These are phyloP conservation scores for Chimonanthus praecox DNA, from an alignment of 164 flowering plant species.

Conservation along the genomic window DNA sequence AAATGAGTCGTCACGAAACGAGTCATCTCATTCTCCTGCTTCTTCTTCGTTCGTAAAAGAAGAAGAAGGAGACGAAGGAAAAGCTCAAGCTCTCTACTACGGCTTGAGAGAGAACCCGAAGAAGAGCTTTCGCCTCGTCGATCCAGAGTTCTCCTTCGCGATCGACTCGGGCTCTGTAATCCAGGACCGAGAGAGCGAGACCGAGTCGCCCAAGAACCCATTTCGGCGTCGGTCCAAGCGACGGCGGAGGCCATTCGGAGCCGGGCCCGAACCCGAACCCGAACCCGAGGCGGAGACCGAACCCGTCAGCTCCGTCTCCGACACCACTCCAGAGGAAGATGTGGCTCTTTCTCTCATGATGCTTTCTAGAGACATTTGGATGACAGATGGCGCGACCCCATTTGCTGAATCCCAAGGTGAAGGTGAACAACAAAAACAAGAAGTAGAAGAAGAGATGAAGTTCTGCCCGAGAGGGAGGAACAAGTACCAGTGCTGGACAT, in stretches of 20 bases:
- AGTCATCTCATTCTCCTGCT: conserved; percentile 21
- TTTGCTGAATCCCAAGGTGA: too few species aligned
- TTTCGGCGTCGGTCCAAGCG: conserved; percentile 27
- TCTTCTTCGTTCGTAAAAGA: conserved; percentile 23
- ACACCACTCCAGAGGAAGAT: conserved; percentile 59
- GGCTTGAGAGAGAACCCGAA: conserved; percentile 70
- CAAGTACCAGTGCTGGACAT: conserved; percentile 70
- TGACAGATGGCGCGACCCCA: neutral
- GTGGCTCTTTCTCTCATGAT: conserved; percentile 75
- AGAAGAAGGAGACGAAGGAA: conserved; percentile 13
- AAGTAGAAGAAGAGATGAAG: conserved; percentile 8
- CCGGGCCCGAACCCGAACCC: too few species aligned
- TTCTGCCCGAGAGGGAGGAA: conserved; percentile 15
- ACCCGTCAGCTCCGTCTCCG: conserved; percentile 61
- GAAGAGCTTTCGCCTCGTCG: conserved; percentile 40
- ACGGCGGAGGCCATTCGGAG: neutral
- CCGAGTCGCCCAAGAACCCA: conserved; percentile 58
- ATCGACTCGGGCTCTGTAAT: conserved; percentile 36
- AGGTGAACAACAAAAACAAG: too few species aligned
- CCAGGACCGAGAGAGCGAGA: conserved; percentile 74
- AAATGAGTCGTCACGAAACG: conserved; percentile 11
- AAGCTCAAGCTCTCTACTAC: conserved; percentile 26
- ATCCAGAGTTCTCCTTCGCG: conserved; percentile 56
- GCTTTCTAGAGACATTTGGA: conserved; percentile 68
- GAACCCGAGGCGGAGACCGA: conserved; percentile 9